Percentiles rank a stretch among this genome's conserved stretches.
These are phyloP conservation scores for Citrus reticulata DNA, from an alignment of 345 rosid species.

Conservation along the genomic window DNA sequence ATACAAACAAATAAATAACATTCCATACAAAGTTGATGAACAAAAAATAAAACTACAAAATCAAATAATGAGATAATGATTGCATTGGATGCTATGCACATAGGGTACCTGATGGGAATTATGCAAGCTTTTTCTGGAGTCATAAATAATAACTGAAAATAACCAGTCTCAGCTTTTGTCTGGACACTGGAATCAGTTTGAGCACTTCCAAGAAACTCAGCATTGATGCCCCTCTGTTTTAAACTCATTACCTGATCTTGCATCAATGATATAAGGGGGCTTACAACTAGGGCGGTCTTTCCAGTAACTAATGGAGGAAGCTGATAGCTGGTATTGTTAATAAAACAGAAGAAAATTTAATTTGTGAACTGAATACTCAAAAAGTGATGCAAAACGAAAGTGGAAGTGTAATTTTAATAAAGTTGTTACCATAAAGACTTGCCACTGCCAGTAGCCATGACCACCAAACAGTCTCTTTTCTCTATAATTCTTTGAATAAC, in stretches of 20 bases:
- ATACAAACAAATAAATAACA: background rate
- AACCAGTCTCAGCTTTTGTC: constrained; percentile 33
- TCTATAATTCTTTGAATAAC: constrained; percentile 30
- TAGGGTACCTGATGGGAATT: constrained; percentile 30
- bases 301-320: constrained; percentile 37
- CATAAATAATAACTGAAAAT: constrained; percentile 35
- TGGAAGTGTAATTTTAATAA: background rate
- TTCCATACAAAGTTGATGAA: background rate
- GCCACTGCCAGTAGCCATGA: constrained; percentile 56
- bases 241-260: constrained; percentile 54
- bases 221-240: constrained; percentile 39
- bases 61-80: background rate
- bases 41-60: background rate
- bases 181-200: constrained; percentile 39
- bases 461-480: constrained; percentile 37
- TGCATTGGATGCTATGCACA: background rate
- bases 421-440: constrained; percentile 40
- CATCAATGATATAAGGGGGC: constrained; percentile 51
- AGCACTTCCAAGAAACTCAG: constrained; percentile 44
- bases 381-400: background rate
- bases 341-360: background rate
- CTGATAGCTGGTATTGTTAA: constrained; percentile 29
- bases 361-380: background rate
- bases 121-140: constrained; percentile 48
- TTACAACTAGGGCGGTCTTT: constrained; percentile 38